Percentiles rank a stretch among this genome's conserved stretches.
Evolutionary conservation across 441 rosid genomes (phyloP).

Genomic region (Pelargonium myrrhifolium): DNA sequence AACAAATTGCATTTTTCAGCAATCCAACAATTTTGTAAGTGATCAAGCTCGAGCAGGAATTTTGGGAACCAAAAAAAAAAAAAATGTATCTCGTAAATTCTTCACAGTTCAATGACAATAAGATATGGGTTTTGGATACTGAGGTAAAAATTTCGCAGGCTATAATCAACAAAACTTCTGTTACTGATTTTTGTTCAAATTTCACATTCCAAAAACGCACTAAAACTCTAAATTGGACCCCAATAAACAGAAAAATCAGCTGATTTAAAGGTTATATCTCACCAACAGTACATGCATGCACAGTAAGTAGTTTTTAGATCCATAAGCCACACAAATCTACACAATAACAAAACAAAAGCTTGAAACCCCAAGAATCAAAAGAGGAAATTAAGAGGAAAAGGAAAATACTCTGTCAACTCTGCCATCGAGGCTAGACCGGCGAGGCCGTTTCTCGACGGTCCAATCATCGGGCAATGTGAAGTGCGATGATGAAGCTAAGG

Average conservation of each 20-base stretch:
- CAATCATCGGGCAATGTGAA: constrained; percentile 32
- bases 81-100: not conserved
- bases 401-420: constrained; percentile 27
- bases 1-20: not conserved
- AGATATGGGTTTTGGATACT: not conserved
- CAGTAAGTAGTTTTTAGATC: not conserved
- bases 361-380: not conserved
- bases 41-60: not conserved
- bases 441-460: constrained; percentile 32
- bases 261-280: not conserved
- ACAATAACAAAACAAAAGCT: too few species aligned
- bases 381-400: not conserved
- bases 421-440: constrained; percentile 19
- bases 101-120: not conserved
- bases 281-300: not conserved
- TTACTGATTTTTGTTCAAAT: not conserved
- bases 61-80: not conserved
- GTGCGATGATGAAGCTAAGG: not conserved
- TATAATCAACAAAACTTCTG: not conserved
- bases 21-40: too few species aligned
- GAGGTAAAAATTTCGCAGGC: not conserved
- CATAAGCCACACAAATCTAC: not conserved
- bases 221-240: not conserved
- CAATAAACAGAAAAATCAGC: not conserved
- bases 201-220: not conserved